These are phyloP conservation scores for Plasmopara muralis DNA, from an alignment of 352 stramenopile genomes.

Conservation along the genomic window DNA sequence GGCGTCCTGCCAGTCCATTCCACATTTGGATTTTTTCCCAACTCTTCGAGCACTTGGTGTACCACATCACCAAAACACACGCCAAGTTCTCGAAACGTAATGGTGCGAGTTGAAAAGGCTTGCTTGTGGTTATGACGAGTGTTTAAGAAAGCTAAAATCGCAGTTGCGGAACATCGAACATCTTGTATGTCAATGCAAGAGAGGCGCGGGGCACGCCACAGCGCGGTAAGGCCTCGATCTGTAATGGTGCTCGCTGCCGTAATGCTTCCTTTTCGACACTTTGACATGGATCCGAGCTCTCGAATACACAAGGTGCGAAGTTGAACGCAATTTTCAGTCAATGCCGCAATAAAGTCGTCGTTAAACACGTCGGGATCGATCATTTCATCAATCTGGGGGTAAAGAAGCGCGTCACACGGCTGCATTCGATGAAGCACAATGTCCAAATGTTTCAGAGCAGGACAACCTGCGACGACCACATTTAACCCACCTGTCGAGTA, in stretches of 20 bases:
- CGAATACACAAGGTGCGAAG: slow-evolving; percentile 33
- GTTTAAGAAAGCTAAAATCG: slow-evolving; percentile 20
- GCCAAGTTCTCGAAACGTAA: slow-evolving; percentile 33
- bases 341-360: slow-evolving; percentile 28
- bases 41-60: slow-evolving; percentile 20
- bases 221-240: slow-evolving; percentile 22
- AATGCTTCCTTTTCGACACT: slow-evolving; percentile 15
- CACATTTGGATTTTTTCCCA: slow-evolving; percentile 6
- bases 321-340: slow-evolving; percentile 18
- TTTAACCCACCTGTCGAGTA: slow-evolving; percentile 42
- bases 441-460: slow-evolving; percentile 30
- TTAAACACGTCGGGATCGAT: slow-evolving; percentile 47
- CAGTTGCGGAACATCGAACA: slow-evolving; percentile 25
- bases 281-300: slow-evolving; percentile 21
- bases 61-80: slow-evolving; percentile 36
- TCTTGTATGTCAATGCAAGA: slow-evolving; percentile 31
- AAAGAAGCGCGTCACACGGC: slow-evolving; percentile 38
- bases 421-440: slow-evolving; percentile 44
- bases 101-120: slow-evolving; percentile 1
- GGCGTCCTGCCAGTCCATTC: neutral
- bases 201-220: slow-evolving; percentile 19
- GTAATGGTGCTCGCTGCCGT: slow-evolving; percentile 28
- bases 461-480: slow-evolving; percentile 26
- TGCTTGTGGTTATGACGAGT: neutral
- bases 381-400: slow-evolving; percentile 56